Evolutionary conservation across 140 eudicot species (phyloP), one percentile per base, ranked within the genome.

Genomic region (Stevia rebaudiana): DNA sequence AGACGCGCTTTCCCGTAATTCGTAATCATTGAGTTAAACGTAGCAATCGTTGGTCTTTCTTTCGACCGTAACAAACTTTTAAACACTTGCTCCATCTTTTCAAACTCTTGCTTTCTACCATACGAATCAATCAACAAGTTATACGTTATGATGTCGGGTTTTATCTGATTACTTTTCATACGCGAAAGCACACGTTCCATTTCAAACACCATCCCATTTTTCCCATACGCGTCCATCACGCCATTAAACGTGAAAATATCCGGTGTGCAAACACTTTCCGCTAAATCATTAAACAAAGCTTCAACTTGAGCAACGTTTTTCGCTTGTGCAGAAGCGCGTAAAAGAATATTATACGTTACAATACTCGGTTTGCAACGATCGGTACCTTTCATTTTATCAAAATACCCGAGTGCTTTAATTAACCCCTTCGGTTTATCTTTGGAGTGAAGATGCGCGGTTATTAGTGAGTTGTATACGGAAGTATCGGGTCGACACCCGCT

Each of bases 401-500:
- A 88, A 74, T 85, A 92, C 28, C 82, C 80, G 22, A 88, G 75
- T 36, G 96, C 89, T 63, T 92, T 92, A 9, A 82, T 70, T 61
- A 92, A 71, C 11, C 90, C 98, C 73, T 81, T 92, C 23, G 82
- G 11, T 74, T 92, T 92, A 59, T 92, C 97, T 7, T 83, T 74
- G 1, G 97, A 83, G 74, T 92, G 95, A 15, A 92, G 86, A 52
- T 92, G 99, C 73, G 97, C 99, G 1, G 83, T 79, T 43, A 92
- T 88, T 11, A 92, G 87, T 10, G 99, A 78, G 47, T 92, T 92
- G 75, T 88, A 88, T 24, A 92, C 99, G 0, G 99, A 92, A 7
- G 99, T 85, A 68, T 92, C 99, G 0, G 97, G 97, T 23, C 84
- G 74, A 65, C 99, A 92, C 17, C 99, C 99, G 50, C 94, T 88